Evolutionary conservation across 768 basidiomycete genomes (phyloP), one percentile per base, ranked within the genome.

Genomic region (Mycena metata): DNA sequence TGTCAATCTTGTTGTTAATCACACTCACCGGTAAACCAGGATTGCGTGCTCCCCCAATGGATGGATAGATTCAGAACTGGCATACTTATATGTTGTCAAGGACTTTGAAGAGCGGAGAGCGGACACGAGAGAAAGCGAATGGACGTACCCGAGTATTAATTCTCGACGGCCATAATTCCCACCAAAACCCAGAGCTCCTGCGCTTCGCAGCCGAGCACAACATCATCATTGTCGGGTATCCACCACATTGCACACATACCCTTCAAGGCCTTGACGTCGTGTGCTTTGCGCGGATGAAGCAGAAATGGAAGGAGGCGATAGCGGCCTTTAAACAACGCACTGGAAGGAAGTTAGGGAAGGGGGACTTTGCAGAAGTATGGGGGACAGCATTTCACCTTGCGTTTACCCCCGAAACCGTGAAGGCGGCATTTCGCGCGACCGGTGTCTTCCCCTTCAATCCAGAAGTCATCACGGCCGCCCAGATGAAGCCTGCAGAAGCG

Each of bases 131-230:
- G 46, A 83, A 84, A 61, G 81, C 81, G 15, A 57, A 33, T n/a
- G 80, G 80, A 1, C 13, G 60, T 7, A 67, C 73, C 3, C 46
- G 77, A 11, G 71, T 83, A 24, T 76, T 86, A 4, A 42, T 83
- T 33, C 64, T 84, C 12, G 82, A 85, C 75, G 80, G 85, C 1
- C 84, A 85, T 59, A 77, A 71, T 60, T 85, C 81, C 0, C 85
- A 86, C 66, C 79, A 76, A 69, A 77, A 73, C 0, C 59, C 64
- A 15, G 69, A 74, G 9, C 73, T 85, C 50, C 74, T 86, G 24
- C 62, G 80, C 12, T 83, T 75, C 74, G 74, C 77, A 0, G 12
- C 26, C 5, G 69, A 66, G 50, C 70, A 82, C 72, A 83, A 83
- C 60, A 85, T 86, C 58, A 46, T 67, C 73, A 79, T 15, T 30